A percentile compares a stretch with the other conserved stretches of the same genome.
These are phyloP conservation scores for Psidium guajava DNA, from an alignment of 345 rosid species.

Conservation along the genomic window DNA sequence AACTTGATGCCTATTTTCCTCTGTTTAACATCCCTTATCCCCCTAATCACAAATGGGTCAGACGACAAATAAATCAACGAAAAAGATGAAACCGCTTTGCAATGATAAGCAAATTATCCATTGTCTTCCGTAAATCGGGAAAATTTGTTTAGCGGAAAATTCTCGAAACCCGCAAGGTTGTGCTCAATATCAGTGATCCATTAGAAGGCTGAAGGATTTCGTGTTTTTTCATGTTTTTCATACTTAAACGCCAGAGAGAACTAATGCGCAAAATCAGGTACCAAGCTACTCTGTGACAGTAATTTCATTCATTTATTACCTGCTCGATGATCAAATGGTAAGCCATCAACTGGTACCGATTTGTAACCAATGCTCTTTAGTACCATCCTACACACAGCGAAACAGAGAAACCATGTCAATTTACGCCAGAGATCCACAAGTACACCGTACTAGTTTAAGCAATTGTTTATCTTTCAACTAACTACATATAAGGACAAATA, in stretches of 20 bases:
- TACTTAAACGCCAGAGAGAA: background rate
- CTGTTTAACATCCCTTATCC: background rate
- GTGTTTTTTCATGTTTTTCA: background rate
- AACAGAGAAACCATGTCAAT: background rate
- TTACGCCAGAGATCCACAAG: background rate
- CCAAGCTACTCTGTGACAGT: background rate
- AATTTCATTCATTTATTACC: conserved; percentile 25
- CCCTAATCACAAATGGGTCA: background rate
- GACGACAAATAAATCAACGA: background rate
- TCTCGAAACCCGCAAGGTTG: background rate
- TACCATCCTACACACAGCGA: conserved; percentile 38
- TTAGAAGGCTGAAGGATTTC: background rate
- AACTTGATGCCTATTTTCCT: background rate
- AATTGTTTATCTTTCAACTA: background rate
- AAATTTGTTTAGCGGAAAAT: background rate
- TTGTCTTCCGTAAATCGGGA: background rate
- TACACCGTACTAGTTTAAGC: background rate
- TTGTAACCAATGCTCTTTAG: conserved; percentile 96
- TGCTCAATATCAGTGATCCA: background rate
- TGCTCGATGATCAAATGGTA: conserved; percentile 76
- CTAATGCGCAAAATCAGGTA: background rate
- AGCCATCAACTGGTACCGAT: conserved; percentile 57
- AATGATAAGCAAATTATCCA: background rate
- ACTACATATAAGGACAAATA: background rate
- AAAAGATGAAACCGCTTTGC: background rate